Evolutionary conservation across 192 early-diverging fungal genomes (phyloP), one percentile per base, ranked within the genome.

Genomic region (Mortierella antarctica): DNA sequence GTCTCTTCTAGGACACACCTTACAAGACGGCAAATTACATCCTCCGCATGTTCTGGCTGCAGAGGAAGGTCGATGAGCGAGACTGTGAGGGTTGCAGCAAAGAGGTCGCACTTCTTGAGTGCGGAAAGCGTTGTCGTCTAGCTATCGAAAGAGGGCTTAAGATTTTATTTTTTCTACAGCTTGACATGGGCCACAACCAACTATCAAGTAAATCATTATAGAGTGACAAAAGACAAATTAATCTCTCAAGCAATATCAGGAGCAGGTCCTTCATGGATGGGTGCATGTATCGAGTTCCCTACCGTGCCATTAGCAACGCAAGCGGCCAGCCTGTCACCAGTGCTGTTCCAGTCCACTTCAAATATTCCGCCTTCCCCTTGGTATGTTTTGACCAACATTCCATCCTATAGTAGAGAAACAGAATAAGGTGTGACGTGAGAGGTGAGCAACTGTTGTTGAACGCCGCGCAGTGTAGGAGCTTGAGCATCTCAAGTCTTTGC

Each of bases 271-370:
- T 3, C 31, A 31, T 31, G 3, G 31, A 31, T 31, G 31, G 31
- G 31, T 31, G 31, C 48, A 48, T 47, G 6, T 17, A 9, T 42
- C 15, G 45, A 5, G 0, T 0, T 40, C 17, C 67, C 73, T 83
- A 83, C 83, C 62, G 86, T 86, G 58, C 83, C 86, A 74, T 86
- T 88, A 18, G 87, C 86, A 17, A 86, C 86, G 71, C 87, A 89
- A 6, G 87, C 84, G 41, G 88, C 88, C 6, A 89, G 67, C 63
- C 85, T 88, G 62, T 87, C 82, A 14, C 88, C 88, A 18, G 84
- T 83, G 71, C 82, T 86, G 74, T 89, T 89, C 61, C 85, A 89
- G 46, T 88, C 85, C 5, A 88, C 87, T 55, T 89, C 88, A 73
- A 89, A 89, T 8, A 89, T 88, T 14, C 87, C 88, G 20, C 86